A percentile compares a stretch with the other conserved stretches of the same genome.
Evolutionary conservation across 106 monocot genomes (phyloP).

Genomic region (Iris macrosiphon): DNA sequence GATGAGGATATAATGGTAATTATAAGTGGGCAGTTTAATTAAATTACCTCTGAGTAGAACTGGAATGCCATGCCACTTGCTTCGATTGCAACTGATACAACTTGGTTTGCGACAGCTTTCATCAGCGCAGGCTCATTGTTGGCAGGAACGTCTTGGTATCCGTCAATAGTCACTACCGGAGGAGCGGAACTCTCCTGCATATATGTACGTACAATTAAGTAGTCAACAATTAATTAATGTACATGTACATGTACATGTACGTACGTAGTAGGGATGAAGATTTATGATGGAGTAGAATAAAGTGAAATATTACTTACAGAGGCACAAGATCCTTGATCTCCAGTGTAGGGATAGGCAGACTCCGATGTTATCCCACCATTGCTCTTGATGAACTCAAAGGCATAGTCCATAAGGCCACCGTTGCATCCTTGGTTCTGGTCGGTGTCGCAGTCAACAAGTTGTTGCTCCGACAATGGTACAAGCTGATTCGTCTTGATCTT

Average conservation of each 20-base stretch:
- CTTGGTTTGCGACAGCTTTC: constrained; percentile 52
- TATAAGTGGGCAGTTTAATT: background rate
- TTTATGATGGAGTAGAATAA: background rate
- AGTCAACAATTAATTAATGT: no score
- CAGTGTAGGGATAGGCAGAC: constrained; percentile 32
- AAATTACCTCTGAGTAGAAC: constrained; percentile 40
- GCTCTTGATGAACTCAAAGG: constrained; percentile 42
- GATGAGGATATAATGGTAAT: background rate
- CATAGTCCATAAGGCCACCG: constrained; percentile 38
- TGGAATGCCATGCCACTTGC: constrained; percentile 36
- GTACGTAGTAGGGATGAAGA: background rate
- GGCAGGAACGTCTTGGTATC: constrained; percentile 28
- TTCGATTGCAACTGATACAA: constrained; percentile 43
- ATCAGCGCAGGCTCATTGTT: constrained; percentile 36
- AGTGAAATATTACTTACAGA: constrained; percentile 5
- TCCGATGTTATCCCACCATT: constrained; percentile 38
- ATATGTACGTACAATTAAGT: background rate
- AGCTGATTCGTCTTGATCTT: constrained; percentile 40
- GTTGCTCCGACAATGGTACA: constrained; percentile 49
- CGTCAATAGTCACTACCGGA: constrained; percentile 24
- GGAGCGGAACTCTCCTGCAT: constrained; percentile 7
- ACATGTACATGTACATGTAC: no score
- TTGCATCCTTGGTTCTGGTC: constrained; percentile 25
- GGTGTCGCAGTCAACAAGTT: constrained; percentile 38
- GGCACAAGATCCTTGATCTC: constrained; percentile 18